These are phyloP conservation scores for Rubia balearica DNA, from an alignment of 305 asterid species.

Conservation along the genomic window DNA sequence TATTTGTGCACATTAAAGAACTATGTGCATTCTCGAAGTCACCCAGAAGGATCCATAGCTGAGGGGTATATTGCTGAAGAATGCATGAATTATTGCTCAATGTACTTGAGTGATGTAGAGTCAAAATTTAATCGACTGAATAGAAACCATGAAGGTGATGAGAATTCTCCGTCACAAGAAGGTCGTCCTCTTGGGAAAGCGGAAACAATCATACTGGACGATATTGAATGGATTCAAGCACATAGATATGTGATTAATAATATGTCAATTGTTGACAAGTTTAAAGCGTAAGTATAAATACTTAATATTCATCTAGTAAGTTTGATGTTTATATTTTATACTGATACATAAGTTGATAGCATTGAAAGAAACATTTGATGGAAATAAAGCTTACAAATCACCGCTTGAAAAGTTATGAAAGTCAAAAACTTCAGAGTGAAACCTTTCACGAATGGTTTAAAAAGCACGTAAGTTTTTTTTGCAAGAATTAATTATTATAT, in stretches of 20 bases:
- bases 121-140: neutral
- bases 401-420: no score
- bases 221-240: conserved; percentile 8
- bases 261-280: neutral
- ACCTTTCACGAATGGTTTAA: no score
- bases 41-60: neutral
- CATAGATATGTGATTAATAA: neutral
- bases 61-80: neutral
- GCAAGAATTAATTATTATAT: neutral
- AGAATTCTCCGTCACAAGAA: neutral
- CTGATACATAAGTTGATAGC: neutral
- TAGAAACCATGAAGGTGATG: neutral
- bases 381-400: no score
- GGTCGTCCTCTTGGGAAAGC: neutral
- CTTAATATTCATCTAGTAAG: no score
- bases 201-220: neutral
- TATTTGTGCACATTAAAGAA: conserved; percentile 8
- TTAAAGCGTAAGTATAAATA: neutral
- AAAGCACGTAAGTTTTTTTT: neutral
- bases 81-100: conserved; percentile 12
- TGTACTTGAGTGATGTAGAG: neutral
- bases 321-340: neutral
- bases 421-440: no score
- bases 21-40: neutral
- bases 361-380: no score